Evolutionary conservation across 164 flowering plant genomes (phyloP), one percentile per base, ranked within the genome.

Genomic region (Macadamia tetraphylla): DNA sequence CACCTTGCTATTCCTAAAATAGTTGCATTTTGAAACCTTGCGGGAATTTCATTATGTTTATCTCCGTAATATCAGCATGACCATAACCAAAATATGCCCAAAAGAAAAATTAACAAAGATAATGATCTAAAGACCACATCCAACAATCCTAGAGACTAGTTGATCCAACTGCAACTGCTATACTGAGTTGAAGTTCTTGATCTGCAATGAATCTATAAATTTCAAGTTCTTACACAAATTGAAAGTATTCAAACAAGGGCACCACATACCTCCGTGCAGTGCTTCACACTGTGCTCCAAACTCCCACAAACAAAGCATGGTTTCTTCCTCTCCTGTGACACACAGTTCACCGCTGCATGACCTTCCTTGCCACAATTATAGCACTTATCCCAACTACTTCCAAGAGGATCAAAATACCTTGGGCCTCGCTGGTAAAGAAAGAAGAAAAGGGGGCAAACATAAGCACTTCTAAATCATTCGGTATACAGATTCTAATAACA

Each of bases 271-370:
- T 92, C 84, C n/a, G 75, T 42, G 74, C 99, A 94, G 12, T 78
- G 71, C 76, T 80, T 92, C 12, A 74, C 86, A 79, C 66, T 68
- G 68, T 92, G 99, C 42, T 90, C 98, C 18, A 85, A 76, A 76
- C 92, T 87, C 67, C 99, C 99, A 74, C 99, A 94, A 60, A 90
- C 81, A 81, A 85, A 94, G 75, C 98, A 94, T 15, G 99, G 97
- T 62, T 83, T 88, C 72, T 71, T 81, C 67, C 82, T 82, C 73
- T 69, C 84, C 63, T 77, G 75, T 30, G 75, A 31, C 9, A 80
- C 74, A 77, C 94, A 88, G 18, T 79, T 79, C 9, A 58, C 77
- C 32, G 81, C 76, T 15, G 63, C 62, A 66, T 88, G 94, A 15
- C 86, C 89, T 73, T 78, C 85, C 74, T 87, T 83, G 52, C 89